Conservation (phyloP, 2,329 filamentous ascomycete genomes). For the Alternaria angustiovoidea region DNA sequence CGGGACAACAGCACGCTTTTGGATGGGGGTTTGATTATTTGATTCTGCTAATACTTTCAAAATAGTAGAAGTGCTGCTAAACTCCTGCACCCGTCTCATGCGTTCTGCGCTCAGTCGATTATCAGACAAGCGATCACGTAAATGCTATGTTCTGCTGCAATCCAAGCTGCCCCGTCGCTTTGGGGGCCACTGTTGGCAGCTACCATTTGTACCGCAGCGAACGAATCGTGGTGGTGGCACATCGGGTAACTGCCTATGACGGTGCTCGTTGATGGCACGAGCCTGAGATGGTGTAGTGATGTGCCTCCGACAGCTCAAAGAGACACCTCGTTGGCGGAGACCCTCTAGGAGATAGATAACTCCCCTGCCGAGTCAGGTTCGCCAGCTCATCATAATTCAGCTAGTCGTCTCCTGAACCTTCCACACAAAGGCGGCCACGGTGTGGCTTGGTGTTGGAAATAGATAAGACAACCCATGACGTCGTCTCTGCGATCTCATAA, state of each 20-base stretch:
- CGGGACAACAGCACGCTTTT: conserved; percentile 18
- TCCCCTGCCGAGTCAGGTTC: conserved; percentile 16
- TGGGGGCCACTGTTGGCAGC: conserved; percentile 27
- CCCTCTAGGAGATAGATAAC: conserved; percentile 3
- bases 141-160: conserved; percentile 7
- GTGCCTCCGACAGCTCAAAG: conserved; percentile 14
- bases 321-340: conserved; percentile 12
- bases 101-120: conserved; percentile 14
- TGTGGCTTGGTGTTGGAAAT: conserved; percentile 10
- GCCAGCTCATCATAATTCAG: conserved; percentile 32
- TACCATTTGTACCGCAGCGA: conserved; percentile 29
- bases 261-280: conserved; percentile 20
- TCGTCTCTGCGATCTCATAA: conserved; percentile 1
- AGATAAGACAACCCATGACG: conserved; percentile 7
- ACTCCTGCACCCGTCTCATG: conserved; percentile 24
- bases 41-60: conserved; percentile 19
- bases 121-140: background rate
- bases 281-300: conserved; percentile 15
- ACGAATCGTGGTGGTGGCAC: conserved; percentile 22
- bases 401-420: conserved; percentile 8
- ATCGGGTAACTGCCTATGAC: conserved; percentile 23
- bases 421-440: conserved; percentile 27
- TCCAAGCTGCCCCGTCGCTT: conserved; percentile 5
- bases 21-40: conserved; percentile 24
- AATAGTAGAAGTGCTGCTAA: conserved; percentile 25